Conservation (phyloP, 2,329 filamentous ascomycete species). For the Exophiala sideris region DNA sequence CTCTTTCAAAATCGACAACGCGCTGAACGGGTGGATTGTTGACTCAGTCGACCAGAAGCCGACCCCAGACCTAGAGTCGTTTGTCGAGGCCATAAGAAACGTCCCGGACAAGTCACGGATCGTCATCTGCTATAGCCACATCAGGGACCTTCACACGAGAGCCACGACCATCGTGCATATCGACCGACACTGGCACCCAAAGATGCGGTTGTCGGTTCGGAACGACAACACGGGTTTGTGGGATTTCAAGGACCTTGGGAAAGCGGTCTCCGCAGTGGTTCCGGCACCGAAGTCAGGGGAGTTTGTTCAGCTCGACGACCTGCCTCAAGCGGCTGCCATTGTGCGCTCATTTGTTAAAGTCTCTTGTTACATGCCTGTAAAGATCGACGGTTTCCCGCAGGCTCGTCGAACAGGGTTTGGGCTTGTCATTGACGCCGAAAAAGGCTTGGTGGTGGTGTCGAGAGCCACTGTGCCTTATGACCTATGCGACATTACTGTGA, state of each 20-base stretch:
- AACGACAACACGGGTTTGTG: conserved; percentile 89
- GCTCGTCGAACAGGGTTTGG: conserved; percentile 94
- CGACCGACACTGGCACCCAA: conserved; percentile 91
- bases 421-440: conserved; percentile 93
- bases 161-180: conserved; percentile 90
- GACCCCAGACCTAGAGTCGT: conserved; percentile 80
- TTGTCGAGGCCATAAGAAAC: conserved; percentile 83
- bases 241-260: conserved; percentile 86
- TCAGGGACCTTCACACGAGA: conserved; percentile 88
- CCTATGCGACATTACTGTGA: conserved; percentile 92
- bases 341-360: conserved; percentile 94
- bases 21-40: conserved; percentile 88
- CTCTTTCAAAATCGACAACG: conserved; percentile 90
- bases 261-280: conserved; percentile 70
- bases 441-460: conserved; percentile 91
- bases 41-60: conserved; percentile 90
- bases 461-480: conserved; percentile 93
- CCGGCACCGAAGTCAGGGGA: conserved; percentile 74
- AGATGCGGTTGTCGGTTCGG: conserved; percentile 87
- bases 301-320: conserved; percentile 86
- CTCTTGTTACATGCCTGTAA: conserved; percentile 87
- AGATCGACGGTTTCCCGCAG: conserved; percentile 96
- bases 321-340: conserved; percentile 87
- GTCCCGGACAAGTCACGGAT: conserved; percentile 81
- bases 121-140: conserved; percentile 92